These are phyloP conservation scores for Clarireedia sp. DNA, from an alignment of 2,329 filamentous ascomycete species.

Conservation along the genomic window DNA sequence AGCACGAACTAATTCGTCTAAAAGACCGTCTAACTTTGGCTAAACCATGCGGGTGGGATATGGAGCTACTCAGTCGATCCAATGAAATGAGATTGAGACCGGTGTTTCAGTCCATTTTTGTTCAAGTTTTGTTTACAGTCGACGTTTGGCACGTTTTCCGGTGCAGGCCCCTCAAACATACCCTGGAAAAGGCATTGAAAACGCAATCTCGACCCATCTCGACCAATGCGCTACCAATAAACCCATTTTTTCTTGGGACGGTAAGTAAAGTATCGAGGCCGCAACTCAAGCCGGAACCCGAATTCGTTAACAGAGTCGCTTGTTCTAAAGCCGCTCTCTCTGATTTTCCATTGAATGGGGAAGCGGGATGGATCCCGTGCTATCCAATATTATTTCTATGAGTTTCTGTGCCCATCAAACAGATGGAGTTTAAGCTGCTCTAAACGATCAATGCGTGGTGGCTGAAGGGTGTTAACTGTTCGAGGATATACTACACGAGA, in stretches of 20 bases:
- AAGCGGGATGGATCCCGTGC: not conserved
- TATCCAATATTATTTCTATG: not conserved
- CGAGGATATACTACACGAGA: not conserved
- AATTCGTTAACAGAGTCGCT: too few relatives aligned
- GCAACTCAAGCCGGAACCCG: not conserved
- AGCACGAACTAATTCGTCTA: not conserved
- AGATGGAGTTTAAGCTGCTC: not conserved
- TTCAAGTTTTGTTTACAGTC: not conserved
- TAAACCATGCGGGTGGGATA: not conserved
- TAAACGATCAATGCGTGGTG: not conserved
- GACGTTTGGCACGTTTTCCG: constrained; percentile 6
- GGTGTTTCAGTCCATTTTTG: not conserved
- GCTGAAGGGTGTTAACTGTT: not conserved
- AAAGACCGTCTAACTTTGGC: not conserved
- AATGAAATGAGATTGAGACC: not conserved
- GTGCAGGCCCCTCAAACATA: not conserved
- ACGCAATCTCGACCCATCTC: constrained; percentile 6
- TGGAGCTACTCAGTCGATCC: not conserved
- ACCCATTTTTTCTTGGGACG: not conserved
- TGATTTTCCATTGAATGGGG: not conserved
- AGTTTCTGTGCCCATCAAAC: not conserved
- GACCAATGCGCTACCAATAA: not conserved
- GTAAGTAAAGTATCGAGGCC: not conserved
- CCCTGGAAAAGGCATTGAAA: constrained; percentile 3
- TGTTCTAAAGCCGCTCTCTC: not conserved